phyloP scores from a whole-genome alignment of 1,284 basidiomycete species.

The Rhodotorula mucilaginosa region DNA sequence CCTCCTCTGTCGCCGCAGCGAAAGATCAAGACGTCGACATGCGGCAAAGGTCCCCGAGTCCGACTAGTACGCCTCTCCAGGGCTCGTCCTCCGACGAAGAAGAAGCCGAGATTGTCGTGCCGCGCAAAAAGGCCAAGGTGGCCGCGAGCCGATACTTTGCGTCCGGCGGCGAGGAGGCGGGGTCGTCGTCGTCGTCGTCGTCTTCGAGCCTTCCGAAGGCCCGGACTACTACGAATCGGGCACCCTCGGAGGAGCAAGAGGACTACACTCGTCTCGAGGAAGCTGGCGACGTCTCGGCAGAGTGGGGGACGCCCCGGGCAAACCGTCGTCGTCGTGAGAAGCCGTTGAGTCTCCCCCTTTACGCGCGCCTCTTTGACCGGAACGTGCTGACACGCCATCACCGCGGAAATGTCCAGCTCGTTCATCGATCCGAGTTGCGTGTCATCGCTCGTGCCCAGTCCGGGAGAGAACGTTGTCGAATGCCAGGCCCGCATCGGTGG shows the following conservation, averaged over 20 bases:
- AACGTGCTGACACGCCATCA: not conserved
- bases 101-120: not conserved
- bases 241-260: not conserved
- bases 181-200: not conserved
- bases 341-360: not conserved
- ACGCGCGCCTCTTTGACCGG: not conserved
- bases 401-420: conserved; percentile 12
- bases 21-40: too few species aligned
- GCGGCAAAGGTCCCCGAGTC: too few species aligned
- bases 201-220: not conserved
- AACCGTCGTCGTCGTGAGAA: conserved; percentile 25
- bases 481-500: not conserved
- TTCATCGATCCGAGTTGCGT: conserved; percentile 32
- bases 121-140: not conserved
- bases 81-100: too few species aligned
- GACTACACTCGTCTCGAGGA: not conserved
- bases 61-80: too few species aligned
- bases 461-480: conserved; percentile 8
- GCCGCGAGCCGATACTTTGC: not conserved
- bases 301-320: not conserved
- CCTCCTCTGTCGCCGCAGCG: not conserved
- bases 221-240: too few species aligned
- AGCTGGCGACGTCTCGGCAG: not conserved
- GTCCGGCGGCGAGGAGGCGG: not conserved
- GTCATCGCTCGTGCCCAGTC: conserved; percentile 18